Base-by-base conservation (phyloP, 2,329 filamentous ascomycete genomes). In the Arachnomyces sp. region DNA sequence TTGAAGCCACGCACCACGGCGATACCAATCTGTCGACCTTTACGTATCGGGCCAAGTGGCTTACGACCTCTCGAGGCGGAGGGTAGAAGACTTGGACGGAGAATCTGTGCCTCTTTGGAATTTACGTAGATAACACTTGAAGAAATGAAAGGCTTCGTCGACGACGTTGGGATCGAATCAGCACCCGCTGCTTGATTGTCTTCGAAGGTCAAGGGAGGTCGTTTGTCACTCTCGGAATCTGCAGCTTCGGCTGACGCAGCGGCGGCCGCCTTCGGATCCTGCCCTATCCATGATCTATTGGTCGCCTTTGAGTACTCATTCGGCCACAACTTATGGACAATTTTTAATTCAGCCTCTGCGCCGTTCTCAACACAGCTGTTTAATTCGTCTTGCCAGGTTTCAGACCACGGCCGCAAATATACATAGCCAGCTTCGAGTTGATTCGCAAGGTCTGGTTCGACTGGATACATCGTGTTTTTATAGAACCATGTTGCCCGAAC, bases 401-500 rank as follows among this genome's bases (percentile, higher is more conserved):
- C 79, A 1, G 84, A 88, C 82, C 90, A 94, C 0, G 87, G 86
- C 39, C 80, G 81, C 37, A 96, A 69, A 54, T 94, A 86, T 41
- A 82, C 70, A 57, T 94, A 98, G 4, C 90, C 89, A n/a, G 80
- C 76, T 59, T 98, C 92, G 1, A 98, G 72, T 60, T 89, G 87
- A 52, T 96, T 98, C 7, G 92, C 88, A 28, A 95, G 82, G 12
- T 78, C 69, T 1, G 86, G 77, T 47, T 94, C 86, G 4, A 98
- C 77, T 0, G 92, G 92, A 43, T 85, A 70, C 88, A 96, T 94
- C 1, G 84, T 90, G 56, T 95, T 89, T 66, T 83, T 84, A 63
- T 96, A 96, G 59, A 98, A 98, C 92, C 92, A 98, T 0, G 90
- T 96, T 1, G 84, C 88, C 49, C 92, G 75, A 42, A 83, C 73